Evolutionary conservation across 495 filamentous ascomycete genomes (phyloP), one percentile per base, ranked within the genome.

Genomic region (Melanomma pulvis-pyrius): DNA sequence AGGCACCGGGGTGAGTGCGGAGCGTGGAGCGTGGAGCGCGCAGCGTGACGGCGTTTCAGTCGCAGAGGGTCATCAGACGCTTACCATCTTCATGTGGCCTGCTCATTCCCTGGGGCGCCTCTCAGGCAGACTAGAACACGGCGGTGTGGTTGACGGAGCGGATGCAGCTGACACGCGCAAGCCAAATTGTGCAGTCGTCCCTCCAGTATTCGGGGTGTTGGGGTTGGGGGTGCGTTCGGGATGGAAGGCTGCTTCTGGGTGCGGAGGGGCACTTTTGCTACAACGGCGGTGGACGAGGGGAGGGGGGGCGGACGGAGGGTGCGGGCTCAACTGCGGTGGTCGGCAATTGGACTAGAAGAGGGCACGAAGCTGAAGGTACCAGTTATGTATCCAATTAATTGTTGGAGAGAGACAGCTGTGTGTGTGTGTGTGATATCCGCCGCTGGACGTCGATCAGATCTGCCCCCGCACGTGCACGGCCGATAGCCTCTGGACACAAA

Each of bases 51-150:
- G 54, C n/a, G 51, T 29, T 21, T 2, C 51, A 21, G 29, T 19
- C 13, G 51, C 29, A 30, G 49, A 41, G 25, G 21, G 57, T 70
- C 56, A 63, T 54, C 41, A 61, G 63, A 63, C 47, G 64, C 63
- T 63, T 60, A 64, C 68, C 68, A 67, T 67, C 59, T 60, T 67
- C 68, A 55, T 71, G 64, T 71, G 63, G 68, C 63, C 64, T 63
- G 68, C 63, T 71, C 68, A 71, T 71, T 67, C 64, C 68, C 63
- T 68, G 57, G 50, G 41, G 19, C 36, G 50, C 53, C 58, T 30
- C 50, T 22, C 49, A 67, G 58, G 56, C 63, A 47, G 54, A 67
- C 12, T 22, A 55, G 50, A 5, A 12, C 32, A 26, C 5, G 6
- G 25, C 32, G 51, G 51, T 50, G 25, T 6, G 19, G 26, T 24